These are phyloP conservation scores for Talaromyces borbonicus DNA, from an alignment of 495 filamentous ascomycete species.

Conservation along the genomic window DNA sequence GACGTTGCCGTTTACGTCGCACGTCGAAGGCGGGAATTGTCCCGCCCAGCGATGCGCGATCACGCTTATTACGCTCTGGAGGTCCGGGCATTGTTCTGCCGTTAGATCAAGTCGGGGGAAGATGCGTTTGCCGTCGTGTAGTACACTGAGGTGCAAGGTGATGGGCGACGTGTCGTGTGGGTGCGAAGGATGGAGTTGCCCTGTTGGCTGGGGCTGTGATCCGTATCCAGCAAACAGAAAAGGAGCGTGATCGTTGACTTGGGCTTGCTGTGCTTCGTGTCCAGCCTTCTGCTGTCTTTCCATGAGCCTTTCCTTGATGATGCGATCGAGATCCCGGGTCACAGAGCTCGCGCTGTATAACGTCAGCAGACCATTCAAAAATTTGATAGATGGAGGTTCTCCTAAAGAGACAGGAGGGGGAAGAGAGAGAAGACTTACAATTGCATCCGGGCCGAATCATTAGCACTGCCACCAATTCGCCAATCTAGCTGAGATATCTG, in stretches of 20 bases:
- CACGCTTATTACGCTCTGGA: slow-evolving; percentile 21
- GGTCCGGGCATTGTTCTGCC: slow-evolving; percentile 26
- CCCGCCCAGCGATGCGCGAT: slow-evolving; percentile 25
- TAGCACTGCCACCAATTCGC: slow-evolving; percentile 27
- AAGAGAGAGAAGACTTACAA: slow-evolving; percentile 24
- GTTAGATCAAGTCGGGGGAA: slow-evolving; percentile 29
- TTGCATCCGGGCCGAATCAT: slow-evolving; percentile 23
- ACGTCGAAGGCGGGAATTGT: slow-evolving; percentile 21
- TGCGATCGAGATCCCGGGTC: slow-evolving; percentile 32
- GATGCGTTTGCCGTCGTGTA: slow-evolving; percentile 33
- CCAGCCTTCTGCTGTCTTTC: slow-evolving; percentile 4
- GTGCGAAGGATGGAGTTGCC: not conserved
- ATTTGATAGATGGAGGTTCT: not conserved
- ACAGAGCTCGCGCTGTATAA: slow-evolving; percentile 31
- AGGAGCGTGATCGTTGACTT: too few species aligned
- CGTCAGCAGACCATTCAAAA: too few species aligned
- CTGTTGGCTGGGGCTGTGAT: too few species aligned
- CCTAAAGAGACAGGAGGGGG: not conserved
- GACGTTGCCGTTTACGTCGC: slow-evolving; percentile 5
- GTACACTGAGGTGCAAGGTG: slow-evolving; percentile 30
- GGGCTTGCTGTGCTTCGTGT: not conserved
- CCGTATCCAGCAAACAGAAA: too few species aligned
- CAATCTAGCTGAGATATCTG: slow-evolving; percentile 20
- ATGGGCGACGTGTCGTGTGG: slow-evolving; percentile 13
- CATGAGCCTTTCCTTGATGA: slow-evolving; percentile 30